Conservation (phyloP, 2,329 filamentous ascomycete genomes). For the Penicillium sp. region DNA sequence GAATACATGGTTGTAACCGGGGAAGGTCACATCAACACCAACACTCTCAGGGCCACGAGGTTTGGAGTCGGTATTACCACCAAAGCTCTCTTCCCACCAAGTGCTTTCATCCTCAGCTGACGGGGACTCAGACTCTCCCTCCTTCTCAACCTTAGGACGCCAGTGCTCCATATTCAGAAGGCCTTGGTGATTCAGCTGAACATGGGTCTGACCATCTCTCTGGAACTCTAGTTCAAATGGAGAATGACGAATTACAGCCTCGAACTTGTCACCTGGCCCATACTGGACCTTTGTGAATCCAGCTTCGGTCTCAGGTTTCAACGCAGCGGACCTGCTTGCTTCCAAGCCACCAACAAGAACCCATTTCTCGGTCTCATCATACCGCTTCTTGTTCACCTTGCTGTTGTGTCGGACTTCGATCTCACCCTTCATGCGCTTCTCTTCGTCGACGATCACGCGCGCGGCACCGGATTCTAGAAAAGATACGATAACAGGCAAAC, state of each 20-base stretch:
- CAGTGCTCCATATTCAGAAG: conserved; percentile 94
- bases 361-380: conserved; percentile 88
- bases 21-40: conserved; percentile 86
- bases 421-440: conserved; percentile 79
- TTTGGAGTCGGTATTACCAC: conserved; percentile 92
- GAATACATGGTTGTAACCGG: conserved; percentile 87
- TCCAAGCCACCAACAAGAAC: conserved; percentile 78
- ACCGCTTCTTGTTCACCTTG: conserved; percentile 82
- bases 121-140: conserved; percentile 47
- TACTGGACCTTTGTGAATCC: conserved; percentile 75
- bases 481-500: conserved; percentile 78
- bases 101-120: conserved; percentile 66
- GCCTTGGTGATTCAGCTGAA: conserved; percentile 88
- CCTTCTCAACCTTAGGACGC: conserved; percentile 76
- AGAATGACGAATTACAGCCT: conserved; percentile 78
- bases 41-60: conserved; percentile 93
- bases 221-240: conserved; percentile 87
- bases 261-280: conserved; percentile 71
- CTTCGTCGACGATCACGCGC: conserved; percentile 86
- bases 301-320: conserved; percentile 64
- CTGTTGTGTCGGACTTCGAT: conserved; percentile 86
- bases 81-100: conserved; percentile 98
- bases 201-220: conserved; percentile 75
- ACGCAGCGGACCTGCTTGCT: conserved; percentile 68
- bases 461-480: conserved; percentile 89